Base-by-base conservation (phyloP, 257 asterid species). In the Jacaranda copaia region DNA sequence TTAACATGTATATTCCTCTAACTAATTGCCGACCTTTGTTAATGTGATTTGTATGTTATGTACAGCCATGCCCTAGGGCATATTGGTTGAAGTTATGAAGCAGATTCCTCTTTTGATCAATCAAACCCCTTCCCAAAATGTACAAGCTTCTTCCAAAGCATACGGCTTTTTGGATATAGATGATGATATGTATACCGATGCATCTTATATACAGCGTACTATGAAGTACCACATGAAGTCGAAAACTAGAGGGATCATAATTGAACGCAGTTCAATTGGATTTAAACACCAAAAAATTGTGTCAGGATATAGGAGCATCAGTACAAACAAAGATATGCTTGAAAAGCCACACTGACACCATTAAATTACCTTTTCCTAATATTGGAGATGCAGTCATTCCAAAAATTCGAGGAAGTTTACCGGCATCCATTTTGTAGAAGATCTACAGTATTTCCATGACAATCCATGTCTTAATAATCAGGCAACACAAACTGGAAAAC, bases 381-480 rank as follows among this genome's bases (percentile, higher is more conserved):
- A 63, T 91, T 70, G 99, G 99, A 74, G 99, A 96, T 61, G 99
- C 99, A 7, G 99, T 96, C 99, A 96, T 91, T 85, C 99, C 99
- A 86, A 93, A 93, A 69, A 96, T 96, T 68, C 97, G 98, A 67
- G 99, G 99, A 80, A 88, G 89, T 82, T 87, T 88, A n/a, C 68
- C 76, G 5, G 18, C 75, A 80, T 88, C 93, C 77, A 69, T 58
- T 73, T 91, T 89, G 80, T 96, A 93, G 85, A 90, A 93, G 82
- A 91, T 87, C 99, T 96, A 83, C 80, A 73, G 51, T 53, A 80
- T 63, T 67, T 73, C 51, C 75, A 79, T 5, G 46, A 78, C 51
- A 75, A 81, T 58, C 75, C 79, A 80, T 59, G 40, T 32, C 36
- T 72, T 84, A 80, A 78, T 64, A 75, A 70, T 67, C n/a, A 73